phyloP scores from a whole-genome alignment of 2,329 filamentous ascomycete genomes.

The Diplodia mutila region DNA sequence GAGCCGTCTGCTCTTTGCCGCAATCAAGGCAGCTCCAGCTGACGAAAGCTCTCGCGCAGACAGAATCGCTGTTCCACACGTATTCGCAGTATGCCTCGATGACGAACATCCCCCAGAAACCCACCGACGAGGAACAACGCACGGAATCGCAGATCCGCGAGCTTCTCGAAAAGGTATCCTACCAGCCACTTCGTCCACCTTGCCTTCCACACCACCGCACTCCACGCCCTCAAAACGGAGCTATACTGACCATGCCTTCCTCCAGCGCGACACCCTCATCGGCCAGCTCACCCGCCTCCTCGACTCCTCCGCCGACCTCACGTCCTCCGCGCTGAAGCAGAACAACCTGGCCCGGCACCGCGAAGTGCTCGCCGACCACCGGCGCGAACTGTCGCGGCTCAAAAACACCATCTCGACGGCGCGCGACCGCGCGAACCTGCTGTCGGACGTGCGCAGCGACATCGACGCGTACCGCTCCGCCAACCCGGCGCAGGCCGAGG shows the following conservation, averaged over 20 bases:
- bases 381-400: constrained; percentile 77
- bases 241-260: background rate
- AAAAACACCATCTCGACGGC: constrained; percentile 73
- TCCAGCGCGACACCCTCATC: constrained; percentile 78
- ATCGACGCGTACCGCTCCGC: constrained; percentile 85
- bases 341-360: constrained; percentile 92
- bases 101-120: constrained; percentile 77
- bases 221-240: constrained; percentile 26
- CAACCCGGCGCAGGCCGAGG: constrained; percentile 82
- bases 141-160: constrained; percentile 84
- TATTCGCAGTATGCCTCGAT: constrained; percentile 91
- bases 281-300: constrained; percentile 83
- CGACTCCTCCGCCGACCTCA: constrained; percentile 86
- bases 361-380: constrained; percentile 86
- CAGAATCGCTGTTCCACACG: constrained; percentile 77
- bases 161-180: constrained; percentile 74
- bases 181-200: background rate
- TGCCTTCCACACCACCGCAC: constrained; percentile 22
- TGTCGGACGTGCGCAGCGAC: constrained; percentile 87
- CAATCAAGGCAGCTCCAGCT: constrained; percentile 9
- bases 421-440: constrained; percentile 84
- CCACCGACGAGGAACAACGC: constrained; percentile 79
- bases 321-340: constrained; percentile 92
- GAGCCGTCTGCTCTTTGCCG: constrained; percentile 10
- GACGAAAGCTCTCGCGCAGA: constrained; percentile 56